Evolutionary conservation across 1,139 yeast genomes (phyloP), one percentile per base, ranked within the genome.

Genomic region (Debaryomyces udenii): DNA sequence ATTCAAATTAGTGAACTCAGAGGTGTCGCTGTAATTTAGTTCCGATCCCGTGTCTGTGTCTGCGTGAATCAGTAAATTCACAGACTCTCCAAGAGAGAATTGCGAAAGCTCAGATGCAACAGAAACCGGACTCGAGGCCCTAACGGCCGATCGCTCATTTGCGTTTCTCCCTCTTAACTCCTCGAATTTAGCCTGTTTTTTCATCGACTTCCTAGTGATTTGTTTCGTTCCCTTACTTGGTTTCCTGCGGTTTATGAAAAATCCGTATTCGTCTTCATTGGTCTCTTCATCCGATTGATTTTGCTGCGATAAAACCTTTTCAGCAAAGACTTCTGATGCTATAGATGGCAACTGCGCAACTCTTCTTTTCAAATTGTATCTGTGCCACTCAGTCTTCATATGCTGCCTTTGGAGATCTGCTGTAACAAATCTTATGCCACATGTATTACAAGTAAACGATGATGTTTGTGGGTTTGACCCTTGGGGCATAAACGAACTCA

Each of bases 301-400:
- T 40, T 60, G 61, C 44, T 53, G 68, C 27, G 55, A 59, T 45
- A 72, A 58, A 43, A 86, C 78, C 59, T 88, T 86, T 56, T 86
- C 93, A 2, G 93, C 90, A 69, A 88, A 89, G 7, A 83, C 72
- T 44, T 87, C 90, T 1, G 96, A 84, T 15, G 83, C 69, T 37
- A 93, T 84, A 3, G 96, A 83, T 2, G 91, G 84, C 49, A 93
- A 68, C 36, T 80, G 79, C 2, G 96, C 96, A 29, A 93, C 96
- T 56, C 96, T 76, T 63, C 99, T 78, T 64, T 93, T 93, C 59
- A 93, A 75, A 58, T 93, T 91, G 62, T 88, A 93, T 50, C 96
- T 76, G 57, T 90, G 97, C 97, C 97, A 91, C 47, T 91, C 97
- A 1, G 96, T 83, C 60, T 88, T 89, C 98, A 93, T 93, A 57